Conservation (phyloP, 78 protist species). For the Capsaspora owczarzaki region DNA sequence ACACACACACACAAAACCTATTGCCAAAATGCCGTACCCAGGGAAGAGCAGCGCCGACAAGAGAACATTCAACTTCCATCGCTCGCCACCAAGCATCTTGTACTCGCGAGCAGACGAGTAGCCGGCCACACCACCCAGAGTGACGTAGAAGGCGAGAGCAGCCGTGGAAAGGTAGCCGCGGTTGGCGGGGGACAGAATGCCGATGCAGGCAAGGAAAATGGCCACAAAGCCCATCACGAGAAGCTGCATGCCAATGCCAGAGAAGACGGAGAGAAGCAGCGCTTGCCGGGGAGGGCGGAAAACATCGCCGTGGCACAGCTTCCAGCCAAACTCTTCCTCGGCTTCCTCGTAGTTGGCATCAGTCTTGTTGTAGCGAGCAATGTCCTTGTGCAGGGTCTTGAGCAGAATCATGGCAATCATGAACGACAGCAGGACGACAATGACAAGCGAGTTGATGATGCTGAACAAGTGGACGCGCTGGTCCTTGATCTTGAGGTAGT, state of each 20-base stretch:
- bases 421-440: slow-evolving; percentile 84
- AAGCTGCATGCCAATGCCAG: slow-evolving; percentile 15
- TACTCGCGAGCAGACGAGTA: slow-evolving; percentile 69
- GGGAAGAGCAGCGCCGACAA: slow-evolving; percentile 11
- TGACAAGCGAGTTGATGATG: slow-evolving; percentile 85
- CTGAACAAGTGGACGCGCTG: slow-evolving; percentile 87
- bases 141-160: slow-evolving; percentile 70
- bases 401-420: slow-evolving; percentile 92
- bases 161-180: slow-evolving; percentile 82
- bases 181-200: slow-evolving; percentile 89
- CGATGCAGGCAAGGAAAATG: background rate
- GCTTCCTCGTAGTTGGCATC: background rate
- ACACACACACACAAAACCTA: too few species aligned
- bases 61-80: slow-evolving; percentile 67
- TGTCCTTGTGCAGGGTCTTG: slow-evolving; percentile 75
- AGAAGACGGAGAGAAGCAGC: slow-evolving; percentile 40
- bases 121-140: slow-evolving; percentile 74
- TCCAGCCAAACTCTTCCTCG: slow-evolving; percentile 81
- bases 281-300: slow-evolving; percentile 84
- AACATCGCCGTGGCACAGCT: slow-evolving; percentile 94
- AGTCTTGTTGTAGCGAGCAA: slow-evolving; percentile 51
- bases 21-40: too few species aligned
- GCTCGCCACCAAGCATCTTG: slow-evolving; percentile 56
- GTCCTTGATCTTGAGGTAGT: slow-evolving; percentile 67
- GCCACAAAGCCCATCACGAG: background rate